Evolutionary conservation across 1,139 yeast species (phyloP), one percentile per base, ranked within the genome.

Genomic region (Debaryomycetaceae sp.): DNA sequence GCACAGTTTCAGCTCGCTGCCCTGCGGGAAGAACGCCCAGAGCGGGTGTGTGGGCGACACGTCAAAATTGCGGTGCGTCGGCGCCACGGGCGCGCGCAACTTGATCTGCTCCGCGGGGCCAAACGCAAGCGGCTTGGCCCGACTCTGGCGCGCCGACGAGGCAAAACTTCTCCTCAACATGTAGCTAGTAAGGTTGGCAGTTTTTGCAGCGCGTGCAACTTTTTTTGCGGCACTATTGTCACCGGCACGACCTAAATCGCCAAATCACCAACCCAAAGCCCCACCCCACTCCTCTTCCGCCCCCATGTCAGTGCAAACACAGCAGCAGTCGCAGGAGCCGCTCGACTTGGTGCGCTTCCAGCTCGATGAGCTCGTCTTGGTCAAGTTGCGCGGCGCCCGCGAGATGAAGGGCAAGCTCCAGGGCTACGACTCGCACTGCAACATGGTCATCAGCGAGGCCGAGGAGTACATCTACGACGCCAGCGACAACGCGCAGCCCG

Each of bases 391-490:
- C 55, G 97, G 96, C n/a, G 94, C 94, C 40, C 74, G 99, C 45
- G 96, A 89, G 53, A 73, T 91, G 61, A 75, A 78, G 28, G 99
- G 99, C 5, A 78, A 78, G 44, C 70, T 93, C 35, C 98, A 91
- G 53, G 96, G 96, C 2, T 91, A 85, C 58, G 97, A 91, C 57
- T 83, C 95, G 30, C 97, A 91, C 58, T 91, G 97, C 58, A 91
- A 93, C 56, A 78, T 93, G 73, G 96, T 91, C 25, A 72, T 91
- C 44, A 88, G 97, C 48, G 95, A 93, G 46, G 96, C 95, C 3
- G 74, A 73, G 38, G 99, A 91, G 52, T 83, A 83, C 7, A 78
- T 89, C 31, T 84, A 75, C 49, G 66, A 67, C 23, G 51, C 76
- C 23, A 73, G 66, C 23, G 78, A 68, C 11, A 56, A 56, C n/a